A percentile compares a stretch with the other conserved stretches of the same genome.
Conservation (phyloP, 495 filamentous ascomycete species). For the Penicillium malachiteum region DNA sequence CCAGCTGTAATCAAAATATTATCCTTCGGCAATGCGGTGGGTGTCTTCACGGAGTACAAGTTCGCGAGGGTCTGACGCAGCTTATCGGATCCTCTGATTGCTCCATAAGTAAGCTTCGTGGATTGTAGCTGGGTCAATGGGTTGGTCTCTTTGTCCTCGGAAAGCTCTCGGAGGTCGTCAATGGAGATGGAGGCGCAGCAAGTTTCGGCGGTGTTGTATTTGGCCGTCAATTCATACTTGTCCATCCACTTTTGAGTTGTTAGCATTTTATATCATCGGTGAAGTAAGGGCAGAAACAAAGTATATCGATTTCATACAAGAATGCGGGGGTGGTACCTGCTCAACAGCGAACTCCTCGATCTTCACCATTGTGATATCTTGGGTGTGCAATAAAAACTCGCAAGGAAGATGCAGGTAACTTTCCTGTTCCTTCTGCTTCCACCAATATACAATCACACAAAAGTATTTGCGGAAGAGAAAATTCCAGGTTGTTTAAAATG, state of each 20-base stretch:
- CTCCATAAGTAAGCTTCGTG: slow-evolving; percentile 64
- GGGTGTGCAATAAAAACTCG: neutral
- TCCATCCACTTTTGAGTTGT: slow-evolving; percentile 77
- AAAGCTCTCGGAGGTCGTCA: slow-evolving; percentile 62
- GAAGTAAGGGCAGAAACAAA: neutral
- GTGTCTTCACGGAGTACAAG: slow-evolving; percentile 59
- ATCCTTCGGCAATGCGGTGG: slow-evolving; percentile 53
- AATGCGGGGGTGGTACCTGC: slow-evolving; percentile 49
- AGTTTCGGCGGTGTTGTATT: slow-evolving; percentile 85
- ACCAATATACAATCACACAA: too few species aligned
- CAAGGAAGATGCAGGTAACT: too few species aligned
- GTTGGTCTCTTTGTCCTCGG: slow-evolving; percentile 48
- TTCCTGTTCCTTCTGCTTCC: too few species aligned
- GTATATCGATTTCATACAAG: slow-evolving; percentile 2
- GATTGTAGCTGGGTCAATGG: slow-evolving; percentile 39
- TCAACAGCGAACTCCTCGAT: slow-evolving; percentile 69
- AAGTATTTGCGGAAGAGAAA: too few species aligned
- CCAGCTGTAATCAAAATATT: slow-evolving; percentile 77
- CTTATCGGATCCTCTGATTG: slow-evolving; percentile 66
- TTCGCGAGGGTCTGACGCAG: slow-evolving; percentile 62
- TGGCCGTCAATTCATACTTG: slow-evolving; percentile 68
- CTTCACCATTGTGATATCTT: slow-evolving; percentile 8
- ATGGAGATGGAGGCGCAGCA: slow-evolving; percentile 81
- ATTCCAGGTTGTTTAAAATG: neutral
- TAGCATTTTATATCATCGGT: neutral